Evolutionary conservation across 257 asterid genomes (phyloP), one percentile per base, ranked within the genome.

Genomic region (Datura wrightii): DNA sequence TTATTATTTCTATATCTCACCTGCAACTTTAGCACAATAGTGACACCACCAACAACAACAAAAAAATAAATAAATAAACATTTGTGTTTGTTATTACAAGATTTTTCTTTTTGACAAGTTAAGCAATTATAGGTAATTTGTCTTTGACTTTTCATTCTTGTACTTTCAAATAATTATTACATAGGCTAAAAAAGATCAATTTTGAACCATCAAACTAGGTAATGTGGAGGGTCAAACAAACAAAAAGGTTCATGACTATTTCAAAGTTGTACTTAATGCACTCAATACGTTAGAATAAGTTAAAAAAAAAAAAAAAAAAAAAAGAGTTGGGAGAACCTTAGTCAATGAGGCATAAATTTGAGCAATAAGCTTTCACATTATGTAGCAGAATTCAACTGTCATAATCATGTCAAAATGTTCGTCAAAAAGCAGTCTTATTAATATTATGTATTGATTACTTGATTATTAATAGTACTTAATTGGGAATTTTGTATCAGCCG

Each of bases 351-450:
- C 34, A 39, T 8, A 16, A 16, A 39, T 69, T 39, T 39, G 19
- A 39, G 53, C 34, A 69, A 39, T 41, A 14, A 39, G 79, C 14
- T 69, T 67, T 69, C 79, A 69, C 76, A 66, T 41, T 69, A 69
- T 41, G 15, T 16, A 39, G 41, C 79, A 69, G 34, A 39, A 39
- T 37, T 37, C 79, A 69, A 69, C 79, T 39, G 16, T 19, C 53
- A 37, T 69, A 41, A 69, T 69, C 14, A 69, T 69, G 79, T 69
- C 53, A 69, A 69, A 69, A 69, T 37, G 4, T 67, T 66, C 74
- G 74, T 66, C 74, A 66, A 39, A 46, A 15, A 69, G 52, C 5
- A 18, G 79, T 69, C 79, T 69, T 69, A 0, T 69, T 6, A 69
- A 39, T 69, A 69, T 39, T 69, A 69, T 16, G 41, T 16, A 69